A percentile compares a stretch with the other conserved stretches of the same genome.
Evolutionary conservation across 257 asterid species (phyloP).

Genomic region (Petunia axillaris): DNA sequence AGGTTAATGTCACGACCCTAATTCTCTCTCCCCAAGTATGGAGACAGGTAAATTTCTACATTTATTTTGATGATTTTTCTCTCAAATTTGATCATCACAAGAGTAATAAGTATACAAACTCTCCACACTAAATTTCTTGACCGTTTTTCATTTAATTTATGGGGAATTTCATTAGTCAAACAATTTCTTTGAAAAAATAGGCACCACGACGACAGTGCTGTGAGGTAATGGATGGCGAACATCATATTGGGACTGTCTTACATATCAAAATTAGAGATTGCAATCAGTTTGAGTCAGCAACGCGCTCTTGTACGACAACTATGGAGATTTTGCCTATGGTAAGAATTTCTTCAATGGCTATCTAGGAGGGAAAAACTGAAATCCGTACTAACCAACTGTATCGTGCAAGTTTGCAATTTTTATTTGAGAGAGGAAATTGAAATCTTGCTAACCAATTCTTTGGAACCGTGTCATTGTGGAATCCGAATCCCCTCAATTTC

Average conservation of each 20-base stretch:
- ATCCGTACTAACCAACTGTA: no score
- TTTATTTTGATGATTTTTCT: neutral
- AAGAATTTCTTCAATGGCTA: no score
- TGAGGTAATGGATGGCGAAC: conserved; percentile 16
- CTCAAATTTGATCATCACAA: neutral
- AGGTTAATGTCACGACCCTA: conserved; percentile 13
- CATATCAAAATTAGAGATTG: conserved; percentile 23
- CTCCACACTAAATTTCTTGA: neutral
- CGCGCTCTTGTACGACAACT: neutral
- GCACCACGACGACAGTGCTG: conserved; percentile 32
- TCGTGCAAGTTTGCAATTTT: no score
- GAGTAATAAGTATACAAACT: neutral
- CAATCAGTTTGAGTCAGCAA: conserved; percentile 14
- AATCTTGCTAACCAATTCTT: no score
- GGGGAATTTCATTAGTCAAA: neutral
- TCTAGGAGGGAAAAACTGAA: no score
- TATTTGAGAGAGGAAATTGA: no score
- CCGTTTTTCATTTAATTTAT: neutral
- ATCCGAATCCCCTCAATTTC: no score
- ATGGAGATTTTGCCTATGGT: no score
- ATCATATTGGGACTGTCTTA: neutral
- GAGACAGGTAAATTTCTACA: conserved; percentile 10
- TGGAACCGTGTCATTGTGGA: no score
- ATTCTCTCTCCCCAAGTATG: conserved; percentile 11
- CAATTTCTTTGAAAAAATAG: neutral